Evolutionary conservation across 495 filamentous ascomycete species (phyloP), one percentile per base, ranked within the genome.

Genomic region (Hyaloscypha hepaticicola): DNA sequence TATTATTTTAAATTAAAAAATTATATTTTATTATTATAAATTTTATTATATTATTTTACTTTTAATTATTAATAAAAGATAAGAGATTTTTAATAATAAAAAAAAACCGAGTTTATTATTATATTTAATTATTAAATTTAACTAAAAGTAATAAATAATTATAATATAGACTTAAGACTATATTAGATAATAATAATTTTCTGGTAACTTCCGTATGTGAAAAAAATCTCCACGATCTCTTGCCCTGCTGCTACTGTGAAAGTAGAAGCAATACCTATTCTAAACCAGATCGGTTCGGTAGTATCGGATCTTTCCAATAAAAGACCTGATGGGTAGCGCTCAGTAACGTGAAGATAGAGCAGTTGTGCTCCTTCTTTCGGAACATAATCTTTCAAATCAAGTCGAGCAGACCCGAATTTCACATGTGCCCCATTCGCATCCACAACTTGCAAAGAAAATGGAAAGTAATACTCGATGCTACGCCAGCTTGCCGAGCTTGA

Each of bases 281-380:
- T 50, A 50, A 50, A 50, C 48, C 48, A 50, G 48, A 50, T 50
- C 3, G 0, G 48, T 50, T 50, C 48, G 48, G 48, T 50, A 50
- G 48, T 50, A 24, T 50, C 48, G 9, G 48, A 50, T 50, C 48
- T 50, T 50, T 50, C 48, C 48, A 50, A 50, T 16, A 50, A 50
- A 50, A 50, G 48, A 50, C 48, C 48, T 12, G 48, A 50, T 50
- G 48, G 48, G 48, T 50, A 50, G 48, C 48, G 48, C 48, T 50
- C 48, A 50, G 48, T 50, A 50, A 50, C n/a, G 22, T 50, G 48
- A 50, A 50, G 48, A 5, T 50, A 50, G 22, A 50, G 48, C 48
- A 50, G 48, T 50, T 50, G 48, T 5, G 48, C 48, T 24, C 48
- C 48, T 50, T 50, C 22, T 50, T 16, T 50, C 48, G 48, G 48